Evolutionary conservation across 306 rosid genomes (phyloP).

Genomic region (Casuarina glauca): DNA sequence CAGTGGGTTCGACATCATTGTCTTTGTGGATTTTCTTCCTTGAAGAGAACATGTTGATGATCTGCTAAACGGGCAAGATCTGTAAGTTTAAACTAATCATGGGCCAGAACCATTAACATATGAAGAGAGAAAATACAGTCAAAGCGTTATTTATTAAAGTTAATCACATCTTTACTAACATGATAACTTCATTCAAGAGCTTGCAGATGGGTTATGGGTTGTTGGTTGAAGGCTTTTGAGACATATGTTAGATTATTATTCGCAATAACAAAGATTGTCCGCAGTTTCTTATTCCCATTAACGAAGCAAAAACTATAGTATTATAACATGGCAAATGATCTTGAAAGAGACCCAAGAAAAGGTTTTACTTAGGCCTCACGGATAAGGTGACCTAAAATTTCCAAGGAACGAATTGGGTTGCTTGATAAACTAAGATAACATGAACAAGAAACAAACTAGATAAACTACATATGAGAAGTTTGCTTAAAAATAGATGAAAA

Average conservation of each 20-base stretch:
- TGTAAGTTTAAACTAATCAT: neutral
- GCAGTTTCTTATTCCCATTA: neutral
- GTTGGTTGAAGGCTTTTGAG: neutral
- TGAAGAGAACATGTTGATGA: conserved; percentile 59
- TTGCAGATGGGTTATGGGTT: neutral
- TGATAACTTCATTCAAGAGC: neutral
- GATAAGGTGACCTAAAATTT: neutral
- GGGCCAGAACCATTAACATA: neutral
- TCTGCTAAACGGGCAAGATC: conserved; percentile 26
- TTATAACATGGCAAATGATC: neutral
- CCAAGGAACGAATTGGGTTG: neutral
- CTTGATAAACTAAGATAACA: neutral
- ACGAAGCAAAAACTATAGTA: neutral
- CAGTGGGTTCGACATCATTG: conserved; percentile 61
- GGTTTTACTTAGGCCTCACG: neutral
- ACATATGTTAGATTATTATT: neutral
- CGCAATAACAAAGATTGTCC: neutral
- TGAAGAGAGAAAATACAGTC: neutral
- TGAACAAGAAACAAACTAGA: too few relatives aligned
- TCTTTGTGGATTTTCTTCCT: conserved; percentile 76
- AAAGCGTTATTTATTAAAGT: neutral
- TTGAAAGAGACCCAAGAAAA: neutral
- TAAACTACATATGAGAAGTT: neutral
- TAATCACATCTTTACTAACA: neutral
- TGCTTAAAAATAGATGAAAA: neutral